phyloP scores from a whole-genome alignment of 345 rosid species.

The Arabidopsis arenosa region DNA sequence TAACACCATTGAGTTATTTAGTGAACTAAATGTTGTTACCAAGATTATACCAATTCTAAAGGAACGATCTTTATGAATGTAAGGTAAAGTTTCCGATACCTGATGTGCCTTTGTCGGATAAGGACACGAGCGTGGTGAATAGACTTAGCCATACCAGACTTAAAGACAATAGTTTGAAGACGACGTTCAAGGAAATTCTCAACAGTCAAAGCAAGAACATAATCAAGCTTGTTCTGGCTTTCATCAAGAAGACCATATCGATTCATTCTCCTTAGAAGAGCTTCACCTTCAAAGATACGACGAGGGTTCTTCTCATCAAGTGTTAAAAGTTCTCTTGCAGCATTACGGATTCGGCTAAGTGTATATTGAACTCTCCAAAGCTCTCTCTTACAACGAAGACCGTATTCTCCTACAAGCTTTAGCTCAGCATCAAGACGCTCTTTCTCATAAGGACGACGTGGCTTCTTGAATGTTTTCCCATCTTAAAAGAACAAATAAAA shows the following conservation, averaged over 20 bases:
- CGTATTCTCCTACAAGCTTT: constrained; percentile 70
- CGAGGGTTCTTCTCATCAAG: constrained; percentile 69
- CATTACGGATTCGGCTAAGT: constrained; percentile 64
- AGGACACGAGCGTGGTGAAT: constrained; percentile 72
- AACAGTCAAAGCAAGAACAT: constrained; percentile 63
- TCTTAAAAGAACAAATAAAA: constrained; percentile 13
- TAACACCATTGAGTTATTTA: too few species aligned
- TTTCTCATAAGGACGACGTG: constrained; percentile 58
- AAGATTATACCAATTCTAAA: not conserved
- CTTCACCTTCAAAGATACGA: constrained; percentile 66
- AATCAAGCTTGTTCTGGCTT: constrained; percentile 69
- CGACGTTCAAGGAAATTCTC: constrained; percentile 58
- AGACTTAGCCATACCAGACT: constrained; percentile 69
- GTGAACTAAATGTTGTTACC: not conserved
- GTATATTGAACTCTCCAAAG: constrained; percentile 69
- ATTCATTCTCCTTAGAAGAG: constrained; percentile 66
- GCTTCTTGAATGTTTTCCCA: constrained; percentile 56
- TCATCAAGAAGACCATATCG: constrained; percentile 60
- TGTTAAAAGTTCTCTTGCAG: constrained; percentile 65
- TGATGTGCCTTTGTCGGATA: constrained; percentile 66
- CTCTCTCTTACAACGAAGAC: constrained; percentile 65
- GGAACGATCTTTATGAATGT: not conserved
- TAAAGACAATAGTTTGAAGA: constrained; percentile 51
- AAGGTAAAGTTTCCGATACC: constrained; percentile 32
- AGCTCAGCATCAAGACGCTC: constrained; percentile 66